Conservation (phyloP, 2,329 filamentous ascomycete species). For the Xylariaceae sp. region DNA sequence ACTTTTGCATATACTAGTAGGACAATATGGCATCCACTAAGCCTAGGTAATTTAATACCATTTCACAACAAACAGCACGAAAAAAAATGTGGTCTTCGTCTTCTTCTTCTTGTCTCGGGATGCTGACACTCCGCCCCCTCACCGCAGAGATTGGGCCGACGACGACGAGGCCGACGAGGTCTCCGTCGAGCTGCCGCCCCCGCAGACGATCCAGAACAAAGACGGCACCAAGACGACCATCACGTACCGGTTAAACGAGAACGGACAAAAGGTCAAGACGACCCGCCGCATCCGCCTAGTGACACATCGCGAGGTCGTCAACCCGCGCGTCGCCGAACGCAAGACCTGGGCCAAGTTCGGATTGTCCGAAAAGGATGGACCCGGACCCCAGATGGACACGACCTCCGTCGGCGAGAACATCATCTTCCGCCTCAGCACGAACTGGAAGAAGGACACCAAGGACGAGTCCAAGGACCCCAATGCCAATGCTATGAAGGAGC, state of each 20-base stretch:
- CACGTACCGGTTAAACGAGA: constrained; percentile 83
- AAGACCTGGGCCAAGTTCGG: constrained; percentile 94
- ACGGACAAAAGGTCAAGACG: constrained; percentile 93
- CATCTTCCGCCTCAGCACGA: constrained; percentile 85
- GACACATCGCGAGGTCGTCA: constrained; percentile 86
- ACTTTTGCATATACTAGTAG: neutral
- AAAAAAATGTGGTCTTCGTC: neutral
- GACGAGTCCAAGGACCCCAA: constrained; percentile 71
- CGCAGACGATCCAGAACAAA: constrained; percentile 91
- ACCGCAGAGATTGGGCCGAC: constrained; percentile 77
- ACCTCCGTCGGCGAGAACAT: constrained; percentile 97
- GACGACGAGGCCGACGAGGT: constrained; percentile 82
- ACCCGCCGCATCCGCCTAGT: constrained; percentile 92
- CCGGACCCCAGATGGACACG: constrained; percentile 81
- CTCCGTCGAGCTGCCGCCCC: constrained; percentile 65
- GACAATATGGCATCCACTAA: constrained; percentile 25
- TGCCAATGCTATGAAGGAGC: constrained; percentile 69
- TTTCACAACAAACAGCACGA: neutral
- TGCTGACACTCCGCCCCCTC: constrained; percentile 3
- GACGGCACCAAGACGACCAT: constrained; percentile 97
- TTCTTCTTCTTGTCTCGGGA: neutral
- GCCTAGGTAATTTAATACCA: constrained; percentile 14
- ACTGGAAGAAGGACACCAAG: constrained; percentile 88
- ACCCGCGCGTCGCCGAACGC: constrained; percentile 93
- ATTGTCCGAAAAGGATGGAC: constrained; percentile 73